Percentiles rank a stretch among this genome's conserved stretches.
Evolutionary conservation across 2,329 filamentous ascomycete genomes (phyloP).

Genomic region (Penicillium sp.): DNA sequence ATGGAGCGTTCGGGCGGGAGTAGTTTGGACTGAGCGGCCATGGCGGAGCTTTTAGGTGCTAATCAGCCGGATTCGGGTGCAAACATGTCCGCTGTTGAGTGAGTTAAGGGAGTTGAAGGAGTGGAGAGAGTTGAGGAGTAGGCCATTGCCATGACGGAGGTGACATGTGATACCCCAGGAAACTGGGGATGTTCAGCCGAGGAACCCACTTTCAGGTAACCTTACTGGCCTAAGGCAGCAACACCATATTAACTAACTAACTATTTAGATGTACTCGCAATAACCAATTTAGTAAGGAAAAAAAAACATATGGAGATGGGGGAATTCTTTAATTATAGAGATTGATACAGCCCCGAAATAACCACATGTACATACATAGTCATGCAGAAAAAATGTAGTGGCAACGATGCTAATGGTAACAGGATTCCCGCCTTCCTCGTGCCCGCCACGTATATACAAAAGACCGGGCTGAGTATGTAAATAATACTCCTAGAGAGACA

Average conservation of each 20-base stretch:
- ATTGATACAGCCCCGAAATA: not conserved
- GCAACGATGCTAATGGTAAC: not conserved
- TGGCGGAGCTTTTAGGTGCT: slow-evolving; percentile 35
- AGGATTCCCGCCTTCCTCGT: not conserved
- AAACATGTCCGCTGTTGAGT: slow-evolving; percentile 15
- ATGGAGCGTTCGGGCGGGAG: slow-evolving; percentile 62
- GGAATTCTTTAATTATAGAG: not conserved
- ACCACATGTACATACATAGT: not conserved
- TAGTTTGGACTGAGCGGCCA: slow-evolving; percentile 76
- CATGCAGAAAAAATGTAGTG: not conserved
- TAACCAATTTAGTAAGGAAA: not conserved
- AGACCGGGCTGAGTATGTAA: not conserved
- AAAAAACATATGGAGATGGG: not conserved
- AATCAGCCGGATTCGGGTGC: slow-evolving; percentile 17
- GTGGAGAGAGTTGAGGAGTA: not conserved
- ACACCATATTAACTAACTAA: not conserved
- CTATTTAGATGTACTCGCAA: not conserved
- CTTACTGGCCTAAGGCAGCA: not conserved
- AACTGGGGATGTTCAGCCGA: slow-evolving; percentile 21
- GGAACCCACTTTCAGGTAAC: slow-evolving; percentile 7
- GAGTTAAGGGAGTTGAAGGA: not conserved
- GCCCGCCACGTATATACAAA: slow-evolving; percentile 4
- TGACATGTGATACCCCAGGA: slow-evolving; percentile 25
- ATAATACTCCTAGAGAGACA: not conserved
- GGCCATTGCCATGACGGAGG: slow-evolving; percentile 10